Base-by-base conservation (phyloP, 768 basidiomycete genomes). In the Kwoniella sp. region DNA sequence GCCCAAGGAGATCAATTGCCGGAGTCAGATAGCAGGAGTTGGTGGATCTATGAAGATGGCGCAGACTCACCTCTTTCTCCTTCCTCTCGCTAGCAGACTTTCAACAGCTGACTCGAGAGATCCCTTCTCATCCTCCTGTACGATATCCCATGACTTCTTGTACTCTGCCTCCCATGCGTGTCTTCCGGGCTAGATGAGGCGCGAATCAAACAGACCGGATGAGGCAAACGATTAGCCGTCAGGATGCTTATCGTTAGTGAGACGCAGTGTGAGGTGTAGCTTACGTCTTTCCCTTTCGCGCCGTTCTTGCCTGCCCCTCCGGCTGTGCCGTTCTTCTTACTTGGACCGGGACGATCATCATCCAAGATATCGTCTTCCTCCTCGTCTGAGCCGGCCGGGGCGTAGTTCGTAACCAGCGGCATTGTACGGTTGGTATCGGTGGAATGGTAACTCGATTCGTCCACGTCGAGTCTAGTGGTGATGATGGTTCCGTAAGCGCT, bases 81-180 rank as follows among this genome's bases (percentile, higher is more conserved):
- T 84, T 4, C 90, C 88, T 69, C 92, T 84, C 9, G 94, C 91
- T 82, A 98, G 86, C 73, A 91, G 84, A 69, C 92, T 91, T 71
- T 93, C 88, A 5, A 99, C 93, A 1, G 93, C 90, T 0, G 88
- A 86, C 65, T 94, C 91, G 67, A 99, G 80, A 76, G 91, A 94
- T 0, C 96, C 96, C 0, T 85, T 86, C 75, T 93, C 95, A 79
- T 98, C 96, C 79, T 98, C 95, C 77, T 94, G 91, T 0, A 98
- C 93, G 0, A 90, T 90, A 73, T 98, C 96, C 96, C 96, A 99
- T 53, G 92, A 91, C 41, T 93, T 88, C 34, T 90, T 88, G 77
- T 93, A 97, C 2, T 90, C 89, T 0, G 92, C 95, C 77, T 98
- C 95, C 95, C 95, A 99, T 30, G 93, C 90, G 71, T 95, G 94